These are phyloP conservation scores for Bryoerythrophyllum caledonicum DNA, from an alignment of 225 moss, liverwort and hornwort species.

Conservation along the genomic window DNA sequence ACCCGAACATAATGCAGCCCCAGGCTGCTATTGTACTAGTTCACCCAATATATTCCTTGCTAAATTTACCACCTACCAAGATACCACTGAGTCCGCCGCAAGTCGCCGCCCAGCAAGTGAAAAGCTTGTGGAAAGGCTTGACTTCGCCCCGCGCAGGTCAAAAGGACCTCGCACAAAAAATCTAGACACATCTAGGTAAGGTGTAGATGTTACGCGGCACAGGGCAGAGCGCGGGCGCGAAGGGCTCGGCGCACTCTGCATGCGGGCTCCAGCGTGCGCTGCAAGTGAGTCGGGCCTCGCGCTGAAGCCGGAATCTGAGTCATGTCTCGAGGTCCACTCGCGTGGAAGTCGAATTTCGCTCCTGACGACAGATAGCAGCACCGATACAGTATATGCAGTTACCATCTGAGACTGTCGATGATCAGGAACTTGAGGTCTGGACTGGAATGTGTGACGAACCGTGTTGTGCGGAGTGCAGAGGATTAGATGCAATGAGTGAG, in stretches of 20 bases:
- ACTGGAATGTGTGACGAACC: neutral
- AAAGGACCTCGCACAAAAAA: too few species aligned
- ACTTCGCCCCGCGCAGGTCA: constrained; percentile 9
- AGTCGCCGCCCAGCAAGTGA: neutral
- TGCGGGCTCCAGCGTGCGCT: constrained; percentile 9
- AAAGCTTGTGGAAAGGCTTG: constrained; percentile 12
- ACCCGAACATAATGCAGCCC: neutral
- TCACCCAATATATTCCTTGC: neutral
- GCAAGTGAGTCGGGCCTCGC: constrained; percentile 17
- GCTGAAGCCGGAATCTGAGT: constrained; percentile 9
- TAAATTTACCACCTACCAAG: rapidly evolving
- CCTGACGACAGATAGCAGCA: neutral
- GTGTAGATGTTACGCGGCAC: neutral
- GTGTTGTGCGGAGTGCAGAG: neutral
- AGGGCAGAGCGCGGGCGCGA: neutral
- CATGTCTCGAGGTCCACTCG: neutral
- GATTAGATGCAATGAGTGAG: constrained; percentile 3
- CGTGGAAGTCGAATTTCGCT: neutral
- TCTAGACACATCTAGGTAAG: rapidly evolving
- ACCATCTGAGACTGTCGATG: neutral
- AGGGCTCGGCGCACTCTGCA: constrained; percentile 29
- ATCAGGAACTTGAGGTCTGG: constrained; percentile 1
- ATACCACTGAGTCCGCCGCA: neutral
- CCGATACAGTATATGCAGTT: neutral
- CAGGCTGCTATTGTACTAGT: neutral